A percentile compares a stretch with the other conserved stretches of the same genome.
Evolutionary conservation across 2,329 filamentous ascomycete genomes (phyloP).

Genomic region (Talaromyces sp.): DNA sequence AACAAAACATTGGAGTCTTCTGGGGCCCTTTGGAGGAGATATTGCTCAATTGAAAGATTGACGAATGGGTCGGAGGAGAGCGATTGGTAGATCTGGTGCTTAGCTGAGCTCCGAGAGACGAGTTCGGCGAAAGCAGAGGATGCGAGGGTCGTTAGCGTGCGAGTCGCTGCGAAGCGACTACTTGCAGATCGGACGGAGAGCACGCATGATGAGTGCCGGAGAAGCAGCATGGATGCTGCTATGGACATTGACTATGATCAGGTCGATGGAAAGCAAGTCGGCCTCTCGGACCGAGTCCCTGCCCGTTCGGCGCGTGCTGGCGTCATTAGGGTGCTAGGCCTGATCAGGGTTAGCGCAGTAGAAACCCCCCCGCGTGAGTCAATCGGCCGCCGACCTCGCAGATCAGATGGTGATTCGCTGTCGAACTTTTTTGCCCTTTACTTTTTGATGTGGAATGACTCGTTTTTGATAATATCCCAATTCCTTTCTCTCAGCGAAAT

Average conservation of each 20-base stretch:
- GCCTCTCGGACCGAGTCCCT: background rate
- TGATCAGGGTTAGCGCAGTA: background rate
- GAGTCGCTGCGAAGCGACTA: background rate
- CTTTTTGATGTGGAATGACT: background rate
- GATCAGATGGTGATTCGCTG: conserved; percentile 3
- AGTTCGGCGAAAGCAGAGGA: conserved; percentile 34
- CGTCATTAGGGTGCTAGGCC: conserved; percentile 7
- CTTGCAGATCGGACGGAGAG: background rate
- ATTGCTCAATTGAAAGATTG: conserved; percentile 92
- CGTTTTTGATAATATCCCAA: too few species aligned
- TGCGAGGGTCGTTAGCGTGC: conserved; percentile 25
- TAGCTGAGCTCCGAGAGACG: conserved; percentile 32
- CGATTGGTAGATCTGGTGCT: conserved; percentile 67
- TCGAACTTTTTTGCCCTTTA: background rate
- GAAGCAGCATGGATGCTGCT: conserved; percentile 29
- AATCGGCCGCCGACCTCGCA: conserved; percentile 5
- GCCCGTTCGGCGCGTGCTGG: background rate
- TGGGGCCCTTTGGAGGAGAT: conserved; percentile 72
- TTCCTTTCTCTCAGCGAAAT: too few species aligned
- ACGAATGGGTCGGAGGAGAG: conserved; percentile 70
- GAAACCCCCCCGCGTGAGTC: background rate
- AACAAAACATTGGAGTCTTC: conserved; percentile 74
- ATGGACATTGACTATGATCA: too few species aligned
- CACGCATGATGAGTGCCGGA: conserved; percentile 22
- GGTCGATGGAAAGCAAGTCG: background rate